A percentile compares a stretch with the other conserved stretches of the same genome.
phyloP scores from a whole-genome alignment of 2,329 filamentous ascomycete genomes.

The Curvularia hawaiiensis region DNA sequence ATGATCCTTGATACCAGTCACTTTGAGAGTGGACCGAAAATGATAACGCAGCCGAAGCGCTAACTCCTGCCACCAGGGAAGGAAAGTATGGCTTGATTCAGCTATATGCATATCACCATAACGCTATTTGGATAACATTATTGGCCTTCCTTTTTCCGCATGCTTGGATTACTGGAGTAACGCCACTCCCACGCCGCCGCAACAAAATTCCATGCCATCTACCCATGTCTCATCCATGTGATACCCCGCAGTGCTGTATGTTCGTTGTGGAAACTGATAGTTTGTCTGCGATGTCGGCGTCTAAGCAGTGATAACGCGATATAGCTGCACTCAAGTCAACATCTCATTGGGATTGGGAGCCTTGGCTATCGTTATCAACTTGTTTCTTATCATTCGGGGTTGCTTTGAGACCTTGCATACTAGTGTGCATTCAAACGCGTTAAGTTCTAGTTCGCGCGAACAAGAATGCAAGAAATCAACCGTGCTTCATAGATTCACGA shows the following conservation, averaged over 20 bases:
- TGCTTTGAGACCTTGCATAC: background rate
- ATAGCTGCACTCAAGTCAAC: background rate
- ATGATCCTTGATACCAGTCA: background rate
- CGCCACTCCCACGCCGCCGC: background rate
- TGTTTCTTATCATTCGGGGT: slow-evolving; percentile 3
- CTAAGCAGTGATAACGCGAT: background rate
- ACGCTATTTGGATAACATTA: background rate
- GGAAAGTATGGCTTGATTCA: background rate
- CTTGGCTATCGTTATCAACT: background rate
- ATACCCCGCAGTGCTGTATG: background rate
- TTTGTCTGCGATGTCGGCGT: background rate
- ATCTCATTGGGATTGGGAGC: background rate
- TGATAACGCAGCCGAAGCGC: background rate
- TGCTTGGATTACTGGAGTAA: background rate
- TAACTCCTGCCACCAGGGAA: background rate
- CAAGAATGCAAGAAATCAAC: background rate
- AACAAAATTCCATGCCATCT: background rate
- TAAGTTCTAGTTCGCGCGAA: background rate
- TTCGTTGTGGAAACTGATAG: background rate
- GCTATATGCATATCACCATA: background rate
- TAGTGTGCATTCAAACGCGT: background rate
- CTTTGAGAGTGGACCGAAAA: background rate
- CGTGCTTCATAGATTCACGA: background rate
- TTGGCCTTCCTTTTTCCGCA: background rate
- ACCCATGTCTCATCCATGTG: background rate